Evolutionary conservation across 140 eudicot species (phyloP), one percentile per base, ranked within the genome.

Genomic region (Senecio squalidus): DNA sequence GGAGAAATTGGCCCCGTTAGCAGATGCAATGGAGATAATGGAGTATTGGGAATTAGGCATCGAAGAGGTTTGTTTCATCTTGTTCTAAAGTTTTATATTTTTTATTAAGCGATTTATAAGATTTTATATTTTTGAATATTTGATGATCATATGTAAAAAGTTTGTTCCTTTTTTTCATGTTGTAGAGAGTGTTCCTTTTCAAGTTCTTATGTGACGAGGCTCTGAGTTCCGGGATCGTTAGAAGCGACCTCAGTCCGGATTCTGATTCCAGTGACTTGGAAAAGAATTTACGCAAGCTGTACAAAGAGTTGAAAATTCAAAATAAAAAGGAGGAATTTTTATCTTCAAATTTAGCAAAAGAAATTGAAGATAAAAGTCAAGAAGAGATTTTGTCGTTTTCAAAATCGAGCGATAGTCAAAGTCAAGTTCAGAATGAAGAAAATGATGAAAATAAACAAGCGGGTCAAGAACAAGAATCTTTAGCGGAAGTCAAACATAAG

Each of bases 151-250:
- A 15, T 26, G 27, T 55, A 44, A 62, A 55, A 55, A 30, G 54
- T 55, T 34, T 47, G 24, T 47, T 33, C 36, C 24, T 16, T 36
- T 36, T 29, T 67, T 46, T 25, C n/a, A n/a, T 64, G 48, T 17
- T 79, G 85, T 96, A 93, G 99, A 78, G 95, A 71, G 63, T 81
- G 47, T 82, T 69, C 69, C 91, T 93, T 45, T 41, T 88, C 67
- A 88, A 88, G 64, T 76, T 78, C 76, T 64, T 93, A 76, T 82
- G 91, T 48, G 99, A 93, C 38, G 99, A 88, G 75, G 80, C 76
- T 52, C 73, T 88, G 38, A 84, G 69, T 65, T 77, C 90, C 5
- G 82, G 82, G 44, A 64, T 76, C 39, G 47, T 93, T 40, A 84
- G 79, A 27, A 89, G 78, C 53, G 84, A 93, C 70, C 79, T 93